Base-by-base conservation (phyloP, 2,329 filamentous ascomycete species). In the Bipolaris zeicola region DNA sequence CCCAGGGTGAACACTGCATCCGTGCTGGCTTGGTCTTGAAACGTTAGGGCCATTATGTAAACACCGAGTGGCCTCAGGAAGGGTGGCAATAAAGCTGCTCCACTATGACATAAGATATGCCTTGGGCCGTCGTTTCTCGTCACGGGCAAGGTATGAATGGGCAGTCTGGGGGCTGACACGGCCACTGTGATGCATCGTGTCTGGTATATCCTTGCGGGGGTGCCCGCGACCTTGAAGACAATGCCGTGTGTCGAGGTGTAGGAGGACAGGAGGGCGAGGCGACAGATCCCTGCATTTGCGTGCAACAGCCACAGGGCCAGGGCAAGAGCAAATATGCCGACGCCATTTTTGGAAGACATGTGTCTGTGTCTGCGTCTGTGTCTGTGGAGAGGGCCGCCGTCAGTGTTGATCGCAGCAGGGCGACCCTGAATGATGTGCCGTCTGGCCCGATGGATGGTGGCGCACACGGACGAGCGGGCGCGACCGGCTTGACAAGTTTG, bases 131-230 rank as follows among this genome's bases (percentile, higher is more conserved):
- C 43, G 20, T 48, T 37, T 18, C 47, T 42, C 22, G 38, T 31
- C 34, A 22, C 39, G 28, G 33, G 16, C 37, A 52, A 42, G 10
- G 37, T 13, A 47, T 33, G 16, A 26, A 38, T 44, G 22, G 6
- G 14, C 52, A 44, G 24, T 41, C 41, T 45, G 38, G 24, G 41
- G 13, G 38, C 16, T 52, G 56, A 56, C 56, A 58, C 44, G 11
- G 44, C 46, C 41, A 55, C 41, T 44, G 36, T 46, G 28, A 42
- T 36, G 38, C 26, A 38, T 45, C n/a, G 28, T 28, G 33, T 49
- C 41, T 56, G 48, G 18, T 47, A 56, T 31, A 52, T 26, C 33
- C n/a, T 37, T 11, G 10, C n/a, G 34, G 38, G 34, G 57, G 48
- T 52, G 49, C 38, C 52, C 42, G 44, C 44, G 43, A 36, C 31